phyloP scores from a whole-genome alignment of 305 asterid species.

The Solanum hybrid region DNA sequence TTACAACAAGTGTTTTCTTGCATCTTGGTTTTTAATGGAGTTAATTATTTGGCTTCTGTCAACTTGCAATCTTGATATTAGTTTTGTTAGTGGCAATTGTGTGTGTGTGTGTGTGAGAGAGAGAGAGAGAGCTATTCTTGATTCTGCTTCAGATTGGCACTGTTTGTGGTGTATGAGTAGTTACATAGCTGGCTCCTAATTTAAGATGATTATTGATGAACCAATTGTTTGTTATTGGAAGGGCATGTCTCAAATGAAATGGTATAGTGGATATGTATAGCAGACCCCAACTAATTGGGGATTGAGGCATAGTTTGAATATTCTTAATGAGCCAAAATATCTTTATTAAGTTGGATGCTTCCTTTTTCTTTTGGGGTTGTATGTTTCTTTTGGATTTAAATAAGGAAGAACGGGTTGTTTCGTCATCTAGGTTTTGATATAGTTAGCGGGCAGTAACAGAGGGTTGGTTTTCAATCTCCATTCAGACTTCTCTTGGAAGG shows the following conservation, averaged over 20 bases:
- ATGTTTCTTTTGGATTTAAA: background rate
- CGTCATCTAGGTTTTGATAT: background rate
- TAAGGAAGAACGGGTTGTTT: background rate
- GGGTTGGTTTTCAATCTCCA: background rate
- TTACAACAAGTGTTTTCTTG: background rate
- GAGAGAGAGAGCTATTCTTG: background rate
- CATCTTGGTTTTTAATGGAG: background rate
- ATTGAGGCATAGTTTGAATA: background rate
- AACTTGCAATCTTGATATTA: background rate
- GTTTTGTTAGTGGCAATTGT: background rate
- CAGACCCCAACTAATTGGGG: background rate
- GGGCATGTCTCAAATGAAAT: background rate
- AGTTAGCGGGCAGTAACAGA: background rate
- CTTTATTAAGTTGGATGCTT: background rate
- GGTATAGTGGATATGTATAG: background rate
- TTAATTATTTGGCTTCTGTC: background rate
- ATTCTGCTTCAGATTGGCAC: background rate
- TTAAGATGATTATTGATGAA: background rate
- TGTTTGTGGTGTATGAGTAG: background rate
- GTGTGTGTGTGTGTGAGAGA: background rate
- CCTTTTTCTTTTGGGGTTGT: background rate
- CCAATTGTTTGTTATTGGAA: background rate
- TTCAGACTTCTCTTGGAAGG: background rate
- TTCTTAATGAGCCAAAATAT: background rate
- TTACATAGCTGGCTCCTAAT: background rate